Evolutionary conservation across 257 asterid genomes (phyloP).

Genomic region (Leptodermis oblonga): DNA sequence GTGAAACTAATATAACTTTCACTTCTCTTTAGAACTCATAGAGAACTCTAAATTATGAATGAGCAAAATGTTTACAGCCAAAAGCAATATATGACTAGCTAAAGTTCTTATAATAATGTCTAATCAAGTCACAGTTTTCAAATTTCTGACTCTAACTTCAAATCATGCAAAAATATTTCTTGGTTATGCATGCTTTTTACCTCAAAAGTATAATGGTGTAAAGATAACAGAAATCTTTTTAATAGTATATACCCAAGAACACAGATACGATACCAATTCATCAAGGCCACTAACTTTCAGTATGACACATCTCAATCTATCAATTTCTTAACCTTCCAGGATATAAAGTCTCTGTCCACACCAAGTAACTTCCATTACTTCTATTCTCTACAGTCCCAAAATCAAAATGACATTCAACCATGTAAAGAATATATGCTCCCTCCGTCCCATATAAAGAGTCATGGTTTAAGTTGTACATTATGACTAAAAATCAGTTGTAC

Average conservation of each 20-base stretch:
- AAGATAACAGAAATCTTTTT: not conserved
- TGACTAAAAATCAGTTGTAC: too few relatives aligned
- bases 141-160: not conserved
- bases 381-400: not conserved
- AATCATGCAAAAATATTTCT: not conserved
- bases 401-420: not conserved
- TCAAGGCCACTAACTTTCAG: not conserved
- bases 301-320: slow-evolving; percentile 5
- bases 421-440: not conserved
- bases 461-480: too few relatives aligned
- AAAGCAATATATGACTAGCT: not conserved
- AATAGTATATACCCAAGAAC: not conserved
- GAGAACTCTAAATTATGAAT: not conserved
- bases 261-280: not conserved
- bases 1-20: not conserved
- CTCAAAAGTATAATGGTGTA: not conserved
- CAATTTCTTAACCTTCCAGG: not conserved
- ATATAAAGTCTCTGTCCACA: not conserved
- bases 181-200: not conserved
- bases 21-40: not conserved
- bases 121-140: not conserved
- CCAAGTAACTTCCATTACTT: not conserved
- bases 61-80: not conserved
- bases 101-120: not conserved
- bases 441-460: too few relatives aligned